These are phyloP conservation scores for Trichoderma lentiforme DNA, from an alignment of 2,329 filamentous ascomycete species.

Conservation along the genomic window DNA sequence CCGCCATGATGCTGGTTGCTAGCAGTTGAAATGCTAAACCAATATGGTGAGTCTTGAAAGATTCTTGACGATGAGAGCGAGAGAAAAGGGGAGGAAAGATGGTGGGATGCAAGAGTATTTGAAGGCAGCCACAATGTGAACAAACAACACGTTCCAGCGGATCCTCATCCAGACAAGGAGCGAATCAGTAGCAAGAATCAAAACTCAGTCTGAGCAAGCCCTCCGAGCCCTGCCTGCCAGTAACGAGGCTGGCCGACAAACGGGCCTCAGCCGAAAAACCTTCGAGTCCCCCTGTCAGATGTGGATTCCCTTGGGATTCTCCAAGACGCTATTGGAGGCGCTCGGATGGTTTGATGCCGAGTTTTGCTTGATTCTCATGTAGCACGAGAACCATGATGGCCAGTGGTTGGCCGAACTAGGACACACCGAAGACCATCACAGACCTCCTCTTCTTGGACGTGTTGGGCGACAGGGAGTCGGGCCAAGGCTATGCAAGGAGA, in stretches of 20 bases:
- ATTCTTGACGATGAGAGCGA: background rate
- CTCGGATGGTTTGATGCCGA: conserved; percentile 1
- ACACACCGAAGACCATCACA: background rate
- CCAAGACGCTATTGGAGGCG: background rate
- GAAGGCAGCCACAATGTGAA: background rate
- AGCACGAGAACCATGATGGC: conserved; percentile 15
- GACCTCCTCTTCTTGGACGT: background rate
- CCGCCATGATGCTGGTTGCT: background rate
- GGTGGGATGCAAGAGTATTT: background rate
- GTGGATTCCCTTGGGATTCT: background rate
- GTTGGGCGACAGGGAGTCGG: background rate
- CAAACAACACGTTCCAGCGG: background rate
- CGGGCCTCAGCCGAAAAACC: background rate
- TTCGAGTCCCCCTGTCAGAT: background rate
- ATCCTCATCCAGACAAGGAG: background rate
- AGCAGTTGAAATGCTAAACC: background rate
- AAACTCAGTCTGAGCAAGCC: background rate
- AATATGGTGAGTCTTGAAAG: too few species aligned
- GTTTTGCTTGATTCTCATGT: background rate
- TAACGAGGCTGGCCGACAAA: background rate
- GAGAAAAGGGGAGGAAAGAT: background rate
- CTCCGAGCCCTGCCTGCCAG: background rate
- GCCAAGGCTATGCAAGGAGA: background rate
- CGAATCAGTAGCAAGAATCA: background rate
- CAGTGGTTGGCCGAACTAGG: background rate